Base-by-base conservation (phyloP, 768 basidiomycete genomes). In the Cystofilobasidium bisporidii region DNA sequence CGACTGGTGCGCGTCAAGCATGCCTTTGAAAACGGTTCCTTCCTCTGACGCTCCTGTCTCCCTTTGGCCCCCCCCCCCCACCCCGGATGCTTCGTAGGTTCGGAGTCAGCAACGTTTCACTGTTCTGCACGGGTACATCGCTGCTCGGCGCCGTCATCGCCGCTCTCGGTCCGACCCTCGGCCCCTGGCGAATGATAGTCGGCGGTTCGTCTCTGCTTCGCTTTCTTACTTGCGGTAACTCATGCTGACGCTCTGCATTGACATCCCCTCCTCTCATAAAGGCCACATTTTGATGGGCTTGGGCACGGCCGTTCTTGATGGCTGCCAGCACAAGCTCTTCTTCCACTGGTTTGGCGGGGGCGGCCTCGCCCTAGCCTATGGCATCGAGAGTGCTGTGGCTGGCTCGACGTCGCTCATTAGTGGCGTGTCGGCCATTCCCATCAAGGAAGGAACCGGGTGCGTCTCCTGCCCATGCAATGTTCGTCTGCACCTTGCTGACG, bases 81-180 rank as follows among this genome's bases (percentile, higher is more conserved):
- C 57, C 18, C 48, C 9, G 10, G 12, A 11, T 30, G 28, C 36
- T 8, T 9, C 30, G 15, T 30, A 58, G 57, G 57, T 58, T 32
- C 28, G 57, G 57, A 6, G 30, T 38, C 36, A 32, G 36, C 57
- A 38, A 22, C 53, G 40, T 57, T 22, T 20, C 66, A 1, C 48
- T 59, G 1, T 11, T 67, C n/a, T 67, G 66, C 66, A 67, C 66
- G n/a, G 33, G 17, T 22, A 33, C 30, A 4, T 53, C 55, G 8
- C 60, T 67, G 3, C 17, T 67, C 38, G 66, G 66, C 2, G 48
- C 66, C n/a, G 61, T 67, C 53, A 41, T 67, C 26, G 48, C 58
- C 11, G 66, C 66, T 18, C 18, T 62, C 5, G 66, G 66, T 3
- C 33, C 60, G 32, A 61, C 43, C 11, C 20, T 67, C 48, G 59